Evolutionary conservation across 2,329 filamentous ascomycete genomes (phyloP), one percentile per base, ranked within the genome.

Genomic region (Xylariaceae sp.): DNA sequence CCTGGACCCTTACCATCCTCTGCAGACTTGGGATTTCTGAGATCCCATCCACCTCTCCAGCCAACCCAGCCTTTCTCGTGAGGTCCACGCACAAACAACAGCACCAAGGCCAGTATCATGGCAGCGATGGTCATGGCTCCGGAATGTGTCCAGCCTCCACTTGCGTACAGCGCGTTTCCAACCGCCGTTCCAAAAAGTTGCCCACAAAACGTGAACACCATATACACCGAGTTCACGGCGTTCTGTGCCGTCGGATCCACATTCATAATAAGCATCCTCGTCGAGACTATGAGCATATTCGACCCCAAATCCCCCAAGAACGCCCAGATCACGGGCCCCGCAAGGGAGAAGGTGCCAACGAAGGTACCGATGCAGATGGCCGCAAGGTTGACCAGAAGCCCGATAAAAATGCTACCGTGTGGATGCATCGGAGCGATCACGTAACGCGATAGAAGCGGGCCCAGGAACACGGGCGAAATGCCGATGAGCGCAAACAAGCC

Each of bases 161-260:
- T 29, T 1, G 55, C 55, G 27, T 58, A 58, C 1, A 58, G 40
- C 8, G 43, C 38, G 19, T 58, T 59, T 0, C 55, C 55, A 0
- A 52, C 49, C 0, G 51, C 47, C 0, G 55, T 59, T 1, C 56
- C 55, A 11, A 53, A 56, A 5, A 59, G 43, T 34, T 59, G 53
- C 1, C 56, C 55, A 18, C 43, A 46, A 33, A 59, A 59, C 0
- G 49, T 54, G 25, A 48, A 45, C 11, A 59, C 48, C 55, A 59
- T 59, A 16, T 54, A 59, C 5, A 55, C 50, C 0, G 55, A 51
- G 12, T 54, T 68, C 31, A 63, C 55, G 3, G 58, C 56, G 30
- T 53, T 63, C 25, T 60, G 49, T 1, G 51, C 50, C 11, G 45
- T 55, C 3, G 50, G 43, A 14, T 51, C 47, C 0, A 58, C 53